Evolutionary conservation across 2,329 filamentous ascomycete genomes (phyloP).

Genomic region (Fusarium devonianum): DNA sequence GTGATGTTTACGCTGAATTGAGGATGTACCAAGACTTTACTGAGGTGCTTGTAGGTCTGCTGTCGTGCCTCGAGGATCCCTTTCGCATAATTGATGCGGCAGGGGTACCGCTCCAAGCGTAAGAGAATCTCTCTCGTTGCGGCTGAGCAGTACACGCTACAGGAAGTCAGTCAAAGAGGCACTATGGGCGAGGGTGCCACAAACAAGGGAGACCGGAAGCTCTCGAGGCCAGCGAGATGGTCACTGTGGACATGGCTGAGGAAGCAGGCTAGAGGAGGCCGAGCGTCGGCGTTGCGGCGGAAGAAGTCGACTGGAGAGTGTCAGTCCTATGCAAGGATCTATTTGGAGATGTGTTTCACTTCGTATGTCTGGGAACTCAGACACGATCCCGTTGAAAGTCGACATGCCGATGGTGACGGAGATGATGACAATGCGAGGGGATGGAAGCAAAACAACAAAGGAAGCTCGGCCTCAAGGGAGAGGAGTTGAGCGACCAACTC

Average conservation of each 20-base stretch:
- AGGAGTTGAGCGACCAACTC: too few relatives aligned
- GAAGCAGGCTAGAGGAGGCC: slow-evolving; percentile 80
- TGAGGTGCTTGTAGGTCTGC: slow-evolving; percentile 79
- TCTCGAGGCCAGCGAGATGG: slow-evolving; percentile 82
- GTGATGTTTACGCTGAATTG: rapidly evolving
- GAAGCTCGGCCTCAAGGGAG: too few relatives aligned
- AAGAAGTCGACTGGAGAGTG: slow-evolving; percentile 79
- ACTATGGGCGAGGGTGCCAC: slow-evolving; percentile 14
- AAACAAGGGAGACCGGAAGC: slow-evolving; percentile 76
- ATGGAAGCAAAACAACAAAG: too few relatives aligned
- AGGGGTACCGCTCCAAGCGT: slow-evolving; percentile 77
- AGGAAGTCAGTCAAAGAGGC: not conserved
- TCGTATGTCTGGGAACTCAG: slow-evolving; percentile 81
- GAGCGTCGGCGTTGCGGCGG: slow-evolving; percentile 59
- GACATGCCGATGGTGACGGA: slow-evolving; percentile 63
- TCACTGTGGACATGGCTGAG: slow-evolving; percentile 93
- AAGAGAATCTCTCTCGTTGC: slow-evolving; percentile 84
- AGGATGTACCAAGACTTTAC: slow-evolving; percentile 65
- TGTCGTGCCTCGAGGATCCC: slow-evolving; percentile 78
- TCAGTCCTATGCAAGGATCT: not conserved
- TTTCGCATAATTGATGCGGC: slow-evolving; percentile 81
- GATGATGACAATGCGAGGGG: not conserved
- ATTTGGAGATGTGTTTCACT: slow-evolving; percentile 50
- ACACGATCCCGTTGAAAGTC: slow-evolving; percentile 75
- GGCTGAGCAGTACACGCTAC: slow-evolving; percentile 82